Evolutionary conservation across 163 green algal species (phyloP).

Genomic region (Volvox carteri): DNA sequence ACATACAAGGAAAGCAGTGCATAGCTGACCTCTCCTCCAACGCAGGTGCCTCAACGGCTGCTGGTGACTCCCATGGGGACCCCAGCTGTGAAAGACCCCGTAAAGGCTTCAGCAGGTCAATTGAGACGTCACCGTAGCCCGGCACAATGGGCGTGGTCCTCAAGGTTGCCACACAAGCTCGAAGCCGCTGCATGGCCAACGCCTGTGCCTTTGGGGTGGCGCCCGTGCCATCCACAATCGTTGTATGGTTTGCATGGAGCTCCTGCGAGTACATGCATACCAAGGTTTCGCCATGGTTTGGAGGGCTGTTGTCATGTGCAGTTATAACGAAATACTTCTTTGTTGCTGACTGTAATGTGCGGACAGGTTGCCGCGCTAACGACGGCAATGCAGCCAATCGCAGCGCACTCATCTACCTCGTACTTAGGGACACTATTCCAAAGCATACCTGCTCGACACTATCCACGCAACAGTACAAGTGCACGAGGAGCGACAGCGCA

Average conservation of each 20-base stretch:
- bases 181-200: not conserved
- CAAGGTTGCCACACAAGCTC: not conserved
- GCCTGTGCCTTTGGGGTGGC: not conserved
- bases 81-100: constrained; percentile 24
- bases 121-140: constrained; percentile 16
- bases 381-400: too few species aligned
- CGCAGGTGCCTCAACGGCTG: not conserved
- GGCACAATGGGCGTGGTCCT: constrained; percentile 19
- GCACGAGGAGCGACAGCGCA: constrained; percentile 17
- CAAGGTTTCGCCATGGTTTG: not conserved
- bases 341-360: too few species aligned
- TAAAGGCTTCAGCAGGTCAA: constrained; percentile 12
- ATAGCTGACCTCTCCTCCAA: constrained; percentile 34
- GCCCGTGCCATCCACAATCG: not conserved
- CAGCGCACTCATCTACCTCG: too few species aligned
- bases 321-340: too few species aligned
- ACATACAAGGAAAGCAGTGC: too few species aligned
- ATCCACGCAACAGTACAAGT: constrained; percentile 45
- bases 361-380: too few species aligned
- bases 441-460: constrained; percentile 25
- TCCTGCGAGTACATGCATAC: not conserved
- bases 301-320: too few species aligned
- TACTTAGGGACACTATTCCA: too few species aligned
- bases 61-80: constrained; percentile 9
- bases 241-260: not conserved